Evolutionary conservation across 805 yeast species (phyloP).

Genomic region (Zygotorulaspora florentina): DNA sequence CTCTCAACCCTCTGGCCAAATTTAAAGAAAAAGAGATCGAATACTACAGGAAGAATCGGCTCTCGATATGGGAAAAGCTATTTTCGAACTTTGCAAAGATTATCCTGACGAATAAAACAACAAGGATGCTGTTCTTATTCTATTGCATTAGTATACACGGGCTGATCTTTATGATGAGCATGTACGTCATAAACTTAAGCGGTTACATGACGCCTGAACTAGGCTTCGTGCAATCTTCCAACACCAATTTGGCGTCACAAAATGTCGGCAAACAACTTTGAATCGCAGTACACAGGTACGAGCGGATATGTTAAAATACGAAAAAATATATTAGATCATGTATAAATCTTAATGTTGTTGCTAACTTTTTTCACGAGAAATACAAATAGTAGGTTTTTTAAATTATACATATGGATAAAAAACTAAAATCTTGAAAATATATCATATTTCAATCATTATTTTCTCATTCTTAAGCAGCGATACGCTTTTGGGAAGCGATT

Average conservation of each 20-base stretch:
- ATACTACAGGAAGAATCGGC: slow-evolving; percentile 57
- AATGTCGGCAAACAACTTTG: not conserved
- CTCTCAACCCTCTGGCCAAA: slow-evolving; percentile 76
- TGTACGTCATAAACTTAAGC: slow-evolving; percentile 47
- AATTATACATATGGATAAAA: slow-evolving; percentile 15
- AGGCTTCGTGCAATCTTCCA: slow-evolving; percentile 26
- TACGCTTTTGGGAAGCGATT: slow-evolving; percentile 82
- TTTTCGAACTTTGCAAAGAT: slow-evolving; percentile 68
- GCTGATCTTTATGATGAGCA: slow-evolving; percentile 60
- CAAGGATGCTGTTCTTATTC: slow-evolving; percentile 65
- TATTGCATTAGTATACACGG: slow-evolving; percentile 76
- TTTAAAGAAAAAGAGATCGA: slow-evolving; percentile 76
- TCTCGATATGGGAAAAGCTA: slow-evolving; percentile 76
- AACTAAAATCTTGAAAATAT: slow-evolving; percentile 5
- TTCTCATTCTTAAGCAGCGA: slow-evolving; percentile 50
- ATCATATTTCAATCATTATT: slow-evolving; percentile 8
- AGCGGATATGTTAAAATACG: not conserved
- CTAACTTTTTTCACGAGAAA: not conserved
- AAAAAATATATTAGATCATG: no score
- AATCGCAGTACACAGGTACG: not conserved
- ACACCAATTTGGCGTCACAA: not conserved
- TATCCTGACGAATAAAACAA: slow-evolving; percentile 66
- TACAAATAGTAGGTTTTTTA: slow-evolving; percentile 6
- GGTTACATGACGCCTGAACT: slow-evolving; percentile 45
- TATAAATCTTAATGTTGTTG: no score